Conservation (phyloP, 768 basidiomycete species). For the Russula sp. region DNA sequence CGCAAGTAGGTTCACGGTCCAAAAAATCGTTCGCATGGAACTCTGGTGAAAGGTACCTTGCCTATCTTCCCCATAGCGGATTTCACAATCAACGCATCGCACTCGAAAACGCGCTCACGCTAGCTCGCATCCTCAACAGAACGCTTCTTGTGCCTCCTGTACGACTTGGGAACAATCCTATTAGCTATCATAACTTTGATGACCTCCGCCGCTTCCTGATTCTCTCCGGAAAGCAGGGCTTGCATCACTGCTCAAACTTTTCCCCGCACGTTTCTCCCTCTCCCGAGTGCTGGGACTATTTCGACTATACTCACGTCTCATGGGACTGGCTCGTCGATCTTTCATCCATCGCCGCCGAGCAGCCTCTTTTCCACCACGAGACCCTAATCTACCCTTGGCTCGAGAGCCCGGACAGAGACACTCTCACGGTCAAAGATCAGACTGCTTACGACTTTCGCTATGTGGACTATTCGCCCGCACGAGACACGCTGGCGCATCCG, state of each 20-base stretch:
- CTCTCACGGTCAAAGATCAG: slow-evolving; percentile 50
- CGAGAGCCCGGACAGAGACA: slow-evolving; percentile 40
- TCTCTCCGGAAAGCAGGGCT: slow-evolving; percentile 48
- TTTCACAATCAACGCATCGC: slow-evolving; percentile 87
- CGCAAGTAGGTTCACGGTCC: neutral
- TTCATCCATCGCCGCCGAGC: slow-evolving; percentile 38
- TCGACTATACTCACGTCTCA: slow-evolving; percentile 57
- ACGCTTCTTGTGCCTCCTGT: slow-evolving; percentile 78
- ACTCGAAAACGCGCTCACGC: slow-evolving; percentile 78
- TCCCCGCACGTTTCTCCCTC: slow-evolving; percentile 40
- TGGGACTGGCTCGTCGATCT: slow-evolving; percentile 73
- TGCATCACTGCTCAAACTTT: slow-evolving; percentile 49
- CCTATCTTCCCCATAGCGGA: slow-evolving; percentile 81
- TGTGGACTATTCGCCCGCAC: slow-evolving; percentile 37
- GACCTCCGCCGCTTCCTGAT: slow-evolving; percentile 42
- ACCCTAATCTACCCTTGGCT: slow-evolving; percentile 52
- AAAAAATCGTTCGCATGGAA: slow-evolving; percentile 12
- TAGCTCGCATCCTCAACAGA: slow-evolving; percentile 66
- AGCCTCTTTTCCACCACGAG: slow-evolving; percentile 48
- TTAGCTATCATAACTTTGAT: slow-evolving; percentile 57
- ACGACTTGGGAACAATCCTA: slow-evolving; percentile 57
- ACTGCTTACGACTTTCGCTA: slow-evolving; percentile 64
- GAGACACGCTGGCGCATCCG: slow-evolving; percentile 31
- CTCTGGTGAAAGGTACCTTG: slow-evolving; percentile 49
- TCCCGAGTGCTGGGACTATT: slow-evolving; percentile 58